Evolutionary conservation across 2,329 filamentous ascomycete species (phyloP), one percentile per base, ranked within the genome.

Genomic region (Scopulariopsis brevicaulis): DNA sequence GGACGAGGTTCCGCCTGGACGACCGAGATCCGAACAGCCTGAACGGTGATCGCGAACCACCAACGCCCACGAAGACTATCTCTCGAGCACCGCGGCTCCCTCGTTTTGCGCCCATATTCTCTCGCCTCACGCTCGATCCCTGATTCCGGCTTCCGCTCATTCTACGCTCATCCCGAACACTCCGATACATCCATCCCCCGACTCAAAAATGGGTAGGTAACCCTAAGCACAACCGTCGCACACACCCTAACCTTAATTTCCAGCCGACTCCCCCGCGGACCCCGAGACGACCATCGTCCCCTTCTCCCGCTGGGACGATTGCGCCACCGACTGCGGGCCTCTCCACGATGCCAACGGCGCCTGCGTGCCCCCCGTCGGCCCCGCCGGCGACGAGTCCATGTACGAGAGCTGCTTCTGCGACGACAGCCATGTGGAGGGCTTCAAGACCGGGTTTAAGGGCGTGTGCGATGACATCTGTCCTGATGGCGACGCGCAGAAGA

Each of bases 331-430:
- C 53, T 90, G 87, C 66, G 76, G 78, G 51, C 68, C 74, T 32
- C 81, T 90, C 52, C 83, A 79, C 67, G 81, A 89, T 69, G 89
- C 87, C 59, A 88, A 91, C 66, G 80, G 79, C 53, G 82, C 77
- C 61, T 95, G 90, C 70, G 78, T 86, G 1, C 85, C 86, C 3
- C 81, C 80, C 4, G 76, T 72, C 25, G 75, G 71, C 3, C 69
- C 78, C 5, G 69, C 71, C 7, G 76, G 77, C 55, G 75, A 77
- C 54, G 68, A 78, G 48, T 65, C 69, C 22, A 79, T 76, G 51
- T 89, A 87, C 68, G 76, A 82, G 56, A 75, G 77, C 40, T 95
- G 90, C 72, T 91, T 95, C 73, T 96, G 90, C 73, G 73, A 77
- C 64, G 83, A 86, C 55, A 62, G 75, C 14, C 73, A 78, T 24